Evolutionary conservation across 257 asterid species (phyloP).

Genomic region (Solanum sejunctum): DNA sequence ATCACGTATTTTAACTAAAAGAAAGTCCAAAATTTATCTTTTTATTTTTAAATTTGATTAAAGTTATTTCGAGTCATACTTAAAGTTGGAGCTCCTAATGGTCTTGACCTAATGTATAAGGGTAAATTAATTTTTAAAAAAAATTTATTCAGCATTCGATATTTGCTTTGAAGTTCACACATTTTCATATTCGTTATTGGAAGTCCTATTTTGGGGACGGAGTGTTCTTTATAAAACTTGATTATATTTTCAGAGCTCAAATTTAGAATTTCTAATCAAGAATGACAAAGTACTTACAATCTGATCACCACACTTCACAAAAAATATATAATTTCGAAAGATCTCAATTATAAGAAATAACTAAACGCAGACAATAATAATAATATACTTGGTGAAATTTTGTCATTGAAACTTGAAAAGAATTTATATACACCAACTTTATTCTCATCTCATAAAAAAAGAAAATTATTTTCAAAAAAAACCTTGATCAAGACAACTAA

Average conservation of each 20-base stretch:
- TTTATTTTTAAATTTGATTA: neutral
- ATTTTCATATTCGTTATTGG: neutral
- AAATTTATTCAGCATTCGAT: fast-evolving
- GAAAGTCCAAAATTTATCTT: neutral
- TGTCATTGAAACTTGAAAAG: neutral
- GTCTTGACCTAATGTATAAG: neutral
- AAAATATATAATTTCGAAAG: neutral
- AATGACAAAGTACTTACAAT: neutral
- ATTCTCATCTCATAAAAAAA: neutral
- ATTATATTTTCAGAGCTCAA: neutral
- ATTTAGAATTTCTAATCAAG: neutral
- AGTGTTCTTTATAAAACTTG: fast-evolving
- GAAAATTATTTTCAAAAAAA: too few relatives aligned
- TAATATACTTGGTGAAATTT: neutral
- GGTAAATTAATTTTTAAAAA: too few relatives aligned
- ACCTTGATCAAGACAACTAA: too few relatives aligned
- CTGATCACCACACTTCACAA: neutral
- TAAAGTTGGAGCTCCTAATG: neutral
- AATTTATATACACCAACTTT: neutral
- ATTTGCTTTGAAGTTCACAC: fast-evolving
- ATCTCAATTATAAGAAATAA: neutral
- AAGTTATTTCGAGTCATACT: neutral
- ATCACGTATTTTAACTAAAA: neutral
- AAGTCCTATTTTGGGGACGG: neutral
- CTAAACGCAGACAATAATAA: neutral